Evolutionary conservation across 495 filamentous ascomycete species (phyloP).

Genomic region (Filosporella fistucella): DNA sequence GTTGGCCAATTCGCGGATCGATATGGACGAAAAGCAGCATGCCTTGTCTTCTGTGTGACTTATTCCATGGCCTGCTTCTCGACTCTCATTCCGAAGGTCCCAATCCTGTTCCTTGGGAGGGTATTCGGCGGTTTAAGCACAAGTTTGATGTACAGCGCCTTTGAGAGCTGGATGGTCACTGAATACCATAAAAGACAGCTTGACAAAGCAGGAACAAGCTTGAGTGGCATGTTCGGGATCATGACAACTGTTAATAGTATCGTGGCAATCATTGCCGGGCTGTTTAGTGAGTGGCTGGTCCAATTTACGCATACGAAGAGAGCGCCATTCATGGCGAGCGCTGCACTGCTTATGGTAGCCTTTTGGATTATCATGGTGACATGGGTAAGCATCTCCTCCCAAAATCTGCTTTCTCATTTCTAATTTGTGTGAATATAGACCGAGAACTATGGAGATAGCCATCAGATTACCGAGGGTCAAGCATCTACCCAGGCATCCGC

Average conservation of each 20-base stretch:
- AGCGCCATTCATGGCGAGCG: constrained; percentile 44
- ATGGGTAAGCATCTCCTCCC: constrained; percentile 37
- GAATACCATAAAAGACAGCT: constrained; percentile 38
- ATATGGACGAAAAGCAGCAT: constrained; percentile 42
- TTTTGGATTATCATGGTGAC: constrained; percentile 36
- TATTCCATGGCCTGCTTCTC: constrained; percentile 48
- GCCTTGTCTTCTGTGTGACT: constrained; percentile 44
- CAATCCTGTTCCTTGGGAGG: constrained; percentile 43
- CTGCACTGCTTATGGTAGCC: constrained; percentile 33
- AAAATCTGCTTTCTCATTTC: background rate
- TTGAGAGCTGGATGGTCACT: constrained; percentile 58
- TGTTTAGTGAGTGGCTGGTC: constrained; percentile 37
- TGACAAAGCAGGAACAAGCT: constrained; percentile 27
- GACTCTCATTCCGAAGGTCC: constrained; percentile 32
- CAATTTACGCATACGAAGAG: constrained; percentile 38
- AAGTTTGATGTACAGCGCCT: constrained; percentile 49
- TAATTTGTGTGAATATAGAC: constrained; percentile 21
- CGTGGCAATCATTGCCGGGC: constrained; percentile 44
- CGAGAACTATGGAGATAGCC: constrained; percentile 43
- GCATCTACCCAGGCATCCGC: background rate
- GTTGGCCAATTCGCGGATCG: constrained; percentile 46
- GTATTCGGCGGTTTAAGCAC: constrained; percentile 52
- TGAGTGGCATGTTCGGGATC: constrained; percentile 45
- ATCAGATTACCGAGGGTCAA: background rate
- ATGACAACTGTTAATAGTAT: constrained; percentile 49